Conservation (phyloP, 768 basidiomycete genomes). For the Psilocybe azurescens region DNA sequence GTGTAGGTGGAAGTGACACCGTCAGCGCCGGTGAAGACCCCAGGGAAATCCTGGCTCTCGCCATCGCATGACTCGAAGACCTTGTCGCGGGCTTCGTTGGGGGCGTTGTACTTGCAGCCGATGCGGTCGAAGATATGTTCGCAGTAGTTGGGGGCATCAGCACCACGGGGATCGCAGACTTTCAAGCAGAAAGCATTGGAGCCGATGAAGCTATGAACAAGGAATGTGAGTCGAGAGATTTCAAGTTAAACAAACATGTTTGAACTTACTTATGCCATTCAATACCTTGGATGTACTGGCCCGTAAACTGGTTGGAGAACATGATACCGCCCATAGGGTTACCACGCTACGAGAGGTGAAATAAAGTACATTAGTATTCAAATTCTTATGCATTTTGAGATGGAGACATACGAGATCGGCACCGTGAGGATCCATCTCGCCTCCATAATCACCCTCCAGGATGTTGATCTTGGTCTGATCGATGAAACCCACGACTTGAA, state of each 20-base stretch:
- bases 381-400: constrained; percentile 27
- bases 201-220: constrained; percentile 76
- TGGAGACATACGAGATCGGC: constrained; percentile 50
- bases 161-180: constrained; percentile 62
- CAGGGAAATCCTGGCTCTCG: constrained; percentile 48
- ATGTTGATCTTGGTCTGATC: constrained; percentile 70
- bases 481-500: constrained; percentile 68
- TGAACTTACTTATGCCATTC: constrained; percentile 72
- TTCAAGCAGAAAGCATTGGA: constrained; percentile 58
- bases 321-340: constrained; percentile 79
- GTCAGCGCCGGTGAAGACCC: constrained; percentile 36
- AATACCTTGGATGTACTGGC: constrained; percentile 56
- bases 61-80: constrained; percentile 70
- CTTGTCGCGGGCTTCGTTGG: constrained; percentile 62
- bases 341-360: constrained; percentile 57
- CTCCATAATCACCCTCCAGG: constrained; percentile 60
- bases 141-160: constrained; percentile 58
- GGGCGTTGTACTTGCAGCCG: constrained; percentile 78
- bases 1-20: constrained; percentile 41
- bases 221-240: neutral
- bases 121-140: constrained; percentile 79
- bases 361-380: neutral
- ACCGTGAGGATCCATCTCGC: constrained; percentile 81
- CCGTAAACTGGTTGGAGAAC: constrained; percentile 60
- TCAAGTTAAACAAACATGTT: neutral